Base-by-base conservation (phyloP, 1,139 yeast genomes). In the Casaregolazyma suthepensis region DNA sequence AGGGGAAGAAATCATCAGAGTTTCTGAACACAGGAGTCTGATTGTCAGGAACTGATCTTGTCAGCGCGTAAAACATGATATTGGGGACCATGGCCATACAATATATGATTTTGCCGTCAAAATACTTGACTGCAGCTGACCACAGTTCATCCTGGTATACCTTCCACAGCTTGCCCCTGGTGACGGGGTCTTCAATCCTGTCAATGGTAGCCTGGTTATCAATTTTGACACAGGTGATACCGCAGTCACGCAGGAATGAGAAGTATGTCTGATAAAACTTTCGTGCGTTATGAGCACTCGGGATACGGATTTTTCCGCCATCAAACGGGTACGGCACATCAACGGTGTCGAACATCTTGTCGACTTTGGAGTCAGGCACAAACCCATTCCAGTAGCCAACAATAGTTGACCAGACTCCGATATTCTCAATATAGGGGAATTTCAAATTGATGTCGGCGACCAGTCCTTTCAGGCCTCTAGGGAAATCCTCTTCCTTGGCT, bases 371-470 rank as follows among this genome's bases (percentile, higher is more conserved):
- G 6, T 59, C 61, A 3, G 62, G 66, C 2, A 53, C 57, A 22
- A 67, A 54, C 1, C 71, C 71, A 43, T 65, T 59, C 70, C 71
- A 68, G 49, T 66, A 67, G 5, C 71, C 71, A 12, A 57, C 54
- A 15, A 68, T 49, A 1, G 71, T 66, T 18, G 67, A 66, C 71
- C 71, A 67, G 7, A 67, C 70, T 2, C 67, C 68, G 45, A 67
- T 61, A 26, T 65, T 66, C 45, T 52, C 51, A 29, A 68, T 59
- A 50, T 68, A 66, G 1, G 69, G 67, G 52, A 61, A 68, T 31
- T 52, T 50, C n/a, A 37, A 20, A 45, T 55, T 56, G 26, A 68
- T 59, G 7, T 57, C 57, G 3, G 55, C 55, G 3, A 64, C 63
- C 4, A 63, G 52, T 5, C 60, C 63, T 40, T 62, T 62, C n/a